These are phyloP conservation scores for Cordyceps tenuipes DNA, from an alignment of 2,329 filamentous ascomycete species.

Conservation along the genomic window DNA sequence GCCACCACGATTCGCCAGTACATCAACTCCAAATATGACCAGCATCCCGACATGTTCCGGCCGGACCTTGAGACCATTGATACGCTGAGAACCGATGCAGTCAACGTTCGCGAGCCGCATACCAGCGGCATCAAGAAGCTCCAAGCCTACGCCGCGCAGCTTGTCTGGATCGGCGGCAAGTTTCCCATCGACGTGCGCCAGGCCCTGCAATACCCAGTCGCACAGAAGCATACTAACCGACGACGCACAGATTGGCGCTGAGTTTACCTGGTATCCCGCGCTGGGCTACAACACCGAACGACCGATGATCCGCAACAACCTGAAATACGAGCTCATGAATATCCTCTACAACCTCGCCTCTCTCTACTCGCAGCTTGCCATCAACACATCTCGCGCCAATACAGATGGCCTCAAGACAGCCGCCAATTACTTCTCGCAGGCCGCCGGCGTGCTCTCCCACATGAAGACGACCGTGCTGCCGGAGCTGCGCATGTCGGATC, in stretches of 20 bases:
- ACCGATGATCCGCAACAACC: slow-evolving; percentile 57
- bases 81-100: slow-evolving; percentile 71
- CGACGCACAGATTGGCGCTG: slow-evolving; percentile 67
- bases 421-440: slow-evolving; percentile 81
- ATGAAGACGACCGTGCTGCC: slow-evolving; percentile 70
- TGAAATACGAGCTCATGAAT: slow-evolving; percentile 82
- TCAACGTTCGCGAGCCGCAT: slow-evolving; percentile 83
- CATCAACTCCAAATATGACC: slow-evolving; percentile 97
- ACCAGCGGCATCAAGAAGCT: slow-evolving; percentile 78
- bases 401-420: slow-evolving; percentile 80
- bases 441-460: slow-evolving; percentile 75
- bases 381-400: slow-evolving; percentile 67
- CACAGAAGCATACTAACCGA: slow-evolving; percentile 11
- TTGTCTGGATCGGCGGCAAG: slow-evolving; percentile 89
- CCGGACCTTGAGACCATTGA: slow-evolving; percentile 81
- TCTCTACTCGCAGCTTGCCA: slow-evolving; percentile 86
- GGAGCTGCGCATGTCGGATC: slow-evolving; percentile 69
- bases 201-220: background rate
- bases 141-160: slow-evolving; percentile 83
- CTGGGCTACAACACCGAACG: slow-evolving; percentile 81
- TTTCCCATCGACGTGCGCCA: slow-evolving; percentile 78
- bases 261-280: slow-evolving; percentile 94
- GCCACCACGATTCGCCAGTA: slow-evolving; percentile 83
- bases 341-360: slow-evolving; percentile 88
- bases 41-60: slow-evolving; percentile 94